phyloP scores from a whole-genome alignment of 306 rosid genomes.

The Styphnolobium japonicum region DNA sequence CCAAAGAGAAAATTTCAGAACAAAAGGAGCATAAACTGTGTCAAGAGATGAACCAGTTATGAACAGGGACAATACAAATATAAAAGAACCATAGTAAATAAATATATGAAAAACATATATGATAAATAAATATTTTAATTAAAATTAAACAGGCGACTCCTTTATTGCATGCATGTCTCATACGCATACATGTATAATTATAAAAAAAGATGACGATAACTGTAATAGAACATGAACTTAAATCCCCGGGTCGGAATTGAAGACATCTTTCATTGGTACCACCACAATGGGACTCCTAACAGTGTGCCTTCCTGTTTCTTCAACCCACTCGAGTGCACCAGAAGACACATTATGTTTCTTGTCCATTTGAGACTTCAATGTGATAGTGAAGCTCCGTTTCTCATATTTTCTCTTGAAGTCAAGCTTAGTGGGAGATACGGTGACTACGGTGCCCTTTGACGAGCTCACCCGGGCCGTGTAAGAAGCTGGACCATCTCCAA shows the following conservation, averaged over 20 bases:
- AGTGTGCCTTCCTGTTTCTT: neutral
- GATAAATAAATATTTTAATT: too few species aligned
- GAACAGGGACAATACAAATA: too few species aligned
- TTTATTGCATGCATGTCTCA: neutral
- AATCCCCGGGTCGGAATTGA: neutral
- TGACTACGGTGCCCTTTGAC: neutral
- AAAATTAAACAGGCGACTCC: neutral
- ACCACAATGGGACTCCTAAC: neutral
- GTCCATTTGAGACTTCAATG: neutral
- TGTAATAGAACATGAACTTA: neutral
- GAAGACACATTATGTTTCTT: neutral
- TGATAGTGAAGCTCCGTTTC: neutral
- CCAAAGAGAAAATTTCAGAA: too few species aligned
- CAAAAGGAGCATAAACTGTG: too few species aligned
- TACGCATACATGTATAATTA: neutral
- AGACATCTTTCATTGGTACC: neutral
- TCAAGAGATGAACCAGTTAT: too few species aligned
- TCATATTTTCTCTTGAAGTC: neutral
- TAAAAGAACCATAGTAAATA: too few species aligned
- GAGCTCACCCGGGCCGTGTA: neutral
- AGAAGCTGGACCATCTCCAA: neutral
- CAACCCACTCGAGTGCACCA: slow-evolving; percentile 17
- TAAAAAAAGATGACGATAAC: too few species aligned
- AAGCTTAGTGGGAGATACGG: neutral
- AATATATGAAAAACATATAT: too few species aligned